Evolutionary conservation across 2,329 filamentous ascomycete species (phyloP).

Genomic region (Exutisphaerella laricina): DNA sequence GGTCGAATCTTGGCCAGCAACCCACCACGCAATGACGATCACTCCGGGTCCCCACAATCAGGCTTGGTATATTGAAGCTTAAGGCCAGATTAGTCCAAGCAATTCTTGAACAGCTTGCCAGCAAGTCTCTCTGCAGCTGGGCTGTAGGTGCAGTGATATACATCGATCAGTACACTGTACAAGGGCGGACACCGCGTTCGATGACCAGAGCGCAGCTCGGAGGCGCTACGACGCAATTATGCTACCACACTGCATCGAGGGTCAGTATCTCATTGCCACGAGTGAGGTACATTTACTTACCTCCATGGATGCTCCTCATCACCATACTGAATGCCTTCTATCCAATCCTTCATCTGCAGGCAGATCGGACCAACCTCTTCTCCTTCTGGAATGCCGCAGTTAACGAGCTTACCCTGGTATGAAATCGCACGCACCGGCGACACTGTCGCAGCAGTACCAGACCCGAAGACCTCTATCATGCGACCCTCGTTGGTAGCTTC

Average conservation of each 20-base stretch:
- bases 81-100: too few species aligned
- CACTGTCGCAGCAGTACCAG: slow-evolving; percentile 91
- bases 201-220: too few species aligned
- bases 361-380: slow-evolving; percentile 88
- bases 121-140: background rate
- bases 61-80: too few species aligned
- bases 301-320: slow-evolving; percentile 92
- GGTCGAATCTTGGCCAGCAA: too few species aligned
- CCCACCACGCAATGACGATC: too few species aligned
- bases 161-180: background rate
- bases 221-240: too few species aligned
- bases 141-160: background rate
- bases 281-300: too few species aligned
- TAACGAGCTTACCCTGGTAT: slow-evolving; percentile 75
- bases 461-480: slow-evolving; percentile 86
- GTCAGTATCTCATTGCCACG: too few species aligned
- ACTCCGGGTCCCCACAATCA: too few species aligned
- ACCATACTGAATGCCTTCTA: slow-evolving; percentile 91
- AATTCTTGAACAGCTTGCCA: background rate
- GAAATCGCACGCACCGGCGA: slow-evolving; percentile 83
- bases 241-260: too few species aligned
- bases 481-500: slow-evolving; percentile 79
- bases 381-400: slow-evolving; percentile 66
- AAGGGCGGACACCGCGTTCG: too few species aligned
- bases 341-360: slow-evolving; percentile 88